Evolutionary conservation across 441 rosid genomes (phyloP).

Genomic region (Rhodomyrtus psidioides): DNA sequence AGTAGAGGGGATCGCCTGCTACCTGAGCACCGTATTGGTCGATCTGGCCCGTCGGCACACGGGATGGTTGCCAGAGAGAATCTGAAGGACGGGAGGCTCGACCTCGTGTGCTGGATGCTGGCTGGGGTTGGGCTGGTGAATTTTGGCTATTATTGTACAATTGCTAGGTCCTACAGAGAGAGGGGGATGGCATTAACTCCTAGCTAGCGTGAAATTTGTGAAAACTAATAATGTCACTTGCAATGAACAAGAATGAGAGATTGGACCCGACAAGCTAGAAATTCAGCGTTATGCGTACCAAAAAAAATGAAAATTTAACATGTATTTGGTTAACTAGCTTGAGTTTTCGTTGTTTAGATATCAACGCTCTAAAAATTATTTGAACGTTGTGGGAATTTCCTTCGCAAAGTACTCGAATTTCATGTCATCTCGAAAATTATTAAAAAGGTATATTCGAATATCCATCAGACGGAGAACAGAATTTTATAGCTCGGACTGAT

Average conservation of each 20-base stretch:
- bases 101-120: constrained; percentile 34
- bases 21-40: constrained; percentile 24
- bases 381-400: no score
- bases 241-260: background rate
- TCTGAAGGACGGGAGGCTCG: constrained; percentile 37
- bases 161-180: constrained; percentile 21
- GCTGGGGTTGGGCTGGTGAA: constrained; percentile 21
- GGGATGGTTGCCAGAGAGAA: constrained; percentile 29
- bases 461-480: no score
- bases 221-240: background rate
- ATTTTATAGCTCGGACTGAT: no score
- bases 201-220: background rate
- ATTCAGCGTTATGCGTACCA: background rate
- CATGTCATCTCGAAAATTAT: no score
- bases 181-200: background rate
- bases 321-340: background rate
- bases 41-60: constrained; percentile 21
- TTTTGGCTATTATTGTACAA: constrained; percentile 24
- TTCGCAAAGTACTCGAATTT: no score
- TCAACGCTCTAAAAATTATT: no score
- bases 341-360: background rate
- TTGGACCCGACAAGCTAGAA: background rate
- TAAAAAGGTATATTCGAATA: no score
- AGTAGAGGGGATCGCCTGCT: constrained; percentile 29
- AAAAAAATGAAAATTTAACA: background rate